These are phyloP conservation scores for Mycoemilia scoparia DNA, from an alignment of 192 early-diverging fungal species.

Conservation along the genomic window DNA sequence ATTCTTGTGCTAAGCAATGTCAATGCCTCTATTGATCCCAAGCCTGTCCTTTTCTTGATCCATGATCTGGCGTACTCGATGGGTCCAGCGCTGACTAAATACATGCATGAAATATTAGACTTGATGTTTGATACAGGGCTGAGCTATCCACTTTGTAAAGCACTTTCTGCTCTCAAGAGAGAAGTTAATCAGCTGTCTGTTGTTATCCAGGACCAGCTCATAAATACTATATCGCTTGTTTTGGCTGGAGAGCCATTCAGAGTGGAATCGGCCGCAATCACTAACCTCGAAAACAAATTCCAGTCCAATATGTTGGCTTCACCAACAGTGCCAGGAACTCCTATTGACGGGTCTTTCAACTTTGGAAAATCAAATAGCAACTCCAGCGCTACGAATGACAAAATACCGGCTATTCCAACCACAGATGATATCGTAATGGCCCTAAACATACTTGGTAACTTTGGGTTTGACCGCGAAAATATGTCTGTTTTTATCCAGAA, in stretches of 20 bases:
- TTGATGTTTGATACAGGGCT: conserved; percentile 83
- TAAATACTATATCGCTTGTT: conserved; percentile 77
- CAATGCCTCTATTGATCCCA: conserved; percentile 37
- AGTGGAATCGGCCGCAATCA: conserved; percentile 47
- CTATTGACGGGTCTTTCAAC: not conserved
- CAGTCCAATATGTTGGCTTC: not conserved
- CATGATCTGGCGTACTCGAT: conserved; percentile 77
- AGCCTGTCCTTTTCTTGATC: conserved; percentile 62
- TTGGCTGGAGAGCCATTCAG: conserved; percentile 63
- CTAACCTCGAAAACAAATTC: conserved; percentile 1
- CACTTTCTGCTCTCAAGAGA: conserved; percentile 57
- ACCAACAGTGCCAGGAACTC: not conserved
- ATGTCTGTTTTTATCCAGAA: conserved; percentile 83
- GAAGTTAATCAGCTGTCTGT: conserved; percentile 65
- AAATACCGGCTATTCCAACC: conserved; percentile 3
- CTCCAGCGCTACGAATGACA: conserved; percentile 2
- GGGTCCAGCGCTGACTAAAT: conserved; percentile 72
- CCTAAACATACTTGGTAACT: conserved; percentile 58
- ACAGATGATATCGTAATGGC: conserved; percentile 58
- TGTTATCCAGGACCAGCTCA: conserved; percentile 71
- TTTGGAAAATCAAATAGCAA: not conserved
- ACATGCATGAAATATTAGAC: conserved; percentile 75
- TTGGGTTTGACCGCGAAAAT: conserved; percentile 70
- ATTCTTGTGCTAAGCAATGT: conserved; percentile 31
- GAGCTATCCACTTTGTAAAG: conserved; percentile 58